phyloP scores from a whole-genome alignment of 2,329 filamentous ascomycete species.

The Xylogone sp. region DNA sequence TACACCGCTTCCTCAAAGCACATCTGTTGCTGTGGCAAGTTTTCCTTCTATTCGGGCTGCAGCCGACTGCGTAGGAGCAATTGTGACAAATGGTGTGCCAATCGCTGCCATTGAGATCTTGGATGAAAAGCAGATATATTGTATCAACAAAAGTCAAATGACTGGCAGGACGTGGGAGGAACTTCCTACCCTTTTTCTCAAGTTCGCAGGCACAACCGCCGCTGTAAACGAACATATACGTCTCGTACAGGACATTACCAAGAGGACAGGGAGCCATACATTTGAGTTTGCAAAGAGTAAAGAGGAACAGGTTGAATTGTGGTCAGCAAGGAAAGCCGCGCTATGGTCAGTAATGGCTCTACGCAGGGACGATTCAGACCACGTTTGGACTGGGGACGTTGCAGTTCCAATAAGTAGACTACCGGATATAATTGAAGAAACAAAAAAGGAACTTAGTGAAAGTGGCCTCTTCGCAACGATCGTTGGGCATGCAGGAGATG shows the following conservation, averaged over 20 bases:
- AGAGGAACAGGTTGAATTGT: slow-evolving; percentile 68
- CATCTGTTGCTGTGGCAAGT: slow-evolving; percentile 71
- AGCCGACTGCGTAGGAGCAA: slow-evolving; percentile 64
- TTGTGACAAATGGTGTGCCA: slow-evolving; percentile 55
- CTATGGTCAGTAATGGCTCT: slow-evolving; percentile 76
- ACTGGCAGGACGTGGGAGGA: slow-evolving; percentile 69
- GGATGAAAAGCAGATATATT: slow-evolving; percentile 81
- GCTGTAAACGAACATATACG: slow-evolving; percentile 72
- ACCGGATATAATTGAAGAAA: slow-evolving; percentile 59
- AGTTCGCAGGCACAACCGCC: slow-evolving; percentile 73
- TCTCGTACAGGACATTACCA: slow-evolving; percentile 63
- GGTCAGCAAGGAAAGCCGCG: slow-evolving; percentile 77
- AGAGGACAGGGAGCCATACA: slow-evolving; percentile 53
- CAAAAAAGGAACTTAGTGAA: slow-evolving; percentile 81
- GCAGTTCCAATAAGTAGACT: slow-evolving; percentile 74
- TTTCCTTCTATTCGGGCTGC: slow-evolving; percentile 74
- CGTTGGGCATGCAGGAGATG: slow-evolving; percentile 85
- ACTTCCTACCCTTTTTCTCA: slow-evolving; percentile 75
- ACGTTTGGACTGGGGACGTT: slow-evolving; percentile 77
- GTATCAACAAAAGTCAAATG: slow-evolving; percentile 68
- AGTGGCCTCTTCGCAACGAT: slow-evolving; percentile 81
- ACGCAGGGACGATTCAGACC: slow-evolving; percentile 57
- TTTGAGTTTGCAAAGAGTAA: slow-evolving; percentile 74
- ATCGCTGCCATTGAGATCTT: slow-evolving; percentile 60
- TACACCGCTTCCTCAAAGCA: slow-evolving; percentile 68